These are phyloP conservation scores for Sordariomycetes sp. DNA, from an alignment of 2,329 filamentous ascomycete species.

Conservation along the genomic window DNA sequence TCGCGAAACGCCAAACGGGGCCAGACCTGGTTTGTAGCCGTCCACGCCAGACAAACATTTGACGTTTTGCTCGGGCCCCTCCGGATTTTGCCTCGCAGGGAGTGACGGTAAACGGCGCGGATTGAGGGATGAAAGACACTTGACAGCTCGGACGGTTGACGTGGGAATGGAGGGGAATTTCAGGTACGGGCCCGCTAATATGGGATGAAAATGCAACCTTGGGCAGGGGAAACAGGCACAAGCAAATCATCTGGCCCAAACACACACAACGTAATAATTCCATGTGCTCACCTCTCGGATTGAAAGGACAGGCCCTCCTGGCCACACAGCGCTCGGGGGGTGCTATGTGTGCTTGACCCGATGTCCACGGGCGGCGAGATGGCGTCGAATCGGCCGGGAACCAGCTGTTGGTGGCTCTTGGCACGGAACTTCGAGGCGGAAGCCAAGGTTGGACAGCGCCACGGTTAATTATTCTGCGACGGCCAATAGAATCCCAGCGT, in stretches of 20 bases:
- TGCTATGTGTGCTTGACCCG: not conserved
- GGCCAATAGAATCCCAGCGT: not conserved
- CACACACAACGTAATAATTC: not conserved
- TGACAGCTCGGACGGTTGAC: not conserved
- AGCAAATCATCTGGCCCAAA: not conserved
- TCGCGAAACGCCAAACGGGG: constrained; percentile 3
- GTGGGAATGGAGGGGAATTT: not conserved
- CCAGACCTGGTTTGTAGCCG: not conserved
- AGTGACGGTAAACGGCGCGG: not conserved
- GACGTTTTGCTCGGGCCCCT: not conserved
- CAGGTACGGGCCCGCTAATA: not conserved
- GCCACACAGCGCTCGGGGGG: not conserved
- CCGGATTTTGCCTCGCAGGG: not conserved
- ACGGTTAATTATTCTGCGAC: not conserved
- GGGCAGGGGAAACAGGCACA: not conserved
- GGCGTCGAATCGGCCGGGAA: not conserved
- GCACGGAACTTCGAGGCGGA: not conserved
- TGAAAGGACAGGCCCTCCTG: not conserved
- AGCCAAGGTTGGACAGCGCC: not conserved
- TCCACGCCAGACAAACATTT: not conserved
- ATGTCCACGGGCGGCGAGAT: not conserved
- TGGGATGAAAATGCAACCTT: not conserved
- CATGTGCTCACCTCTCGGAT: not conserved
- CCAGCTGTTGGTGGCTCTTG: not conserved
- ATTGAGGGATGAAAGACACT: not conserved